phyloP scores from a whole-genome alignment of 192 early-diverging fungal species.

The Coemansia sp. region DNA sequence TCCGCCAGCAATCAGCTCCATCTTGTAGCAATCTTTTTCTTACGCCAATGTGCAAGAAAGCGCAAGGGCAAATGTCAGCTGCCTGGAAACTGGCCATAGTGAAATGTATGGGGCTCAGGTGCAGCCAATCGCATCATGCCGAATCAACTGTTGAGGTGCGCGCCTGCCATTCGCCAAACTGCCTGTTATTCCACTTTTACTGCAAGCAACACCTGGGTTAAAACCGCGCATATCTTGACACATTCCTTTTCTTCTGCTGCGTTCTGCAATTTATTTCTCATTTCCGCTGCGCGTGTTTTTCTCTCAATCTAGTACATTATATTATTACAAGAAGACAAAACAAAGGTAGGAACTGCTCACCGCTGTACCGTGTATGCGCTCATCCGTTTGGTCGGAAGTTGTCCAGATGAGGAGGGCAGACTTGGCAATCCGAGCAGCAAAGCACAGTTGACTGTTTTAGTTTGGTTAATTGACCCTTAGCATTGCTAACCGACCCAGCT shows the following conservation, averaged over 20 bases:
- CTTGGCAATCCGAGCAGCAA: background rate
- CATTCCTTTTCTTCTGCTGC: slow-evolving; percentile 10
- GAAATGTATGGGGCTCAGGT: slow-evolving; percentile 20
- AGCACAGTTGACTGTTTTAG: no score
- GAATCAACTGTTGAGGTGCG: slow-evolving; percentile 20
- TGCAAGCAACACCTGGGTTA: slow-evolving; percentile 3
- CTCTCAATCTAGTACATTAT: slow-evolving; percentile 12
- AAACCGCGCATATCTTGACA: background rate
- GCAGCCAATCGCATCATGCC: slow-evolving; percentile 43
- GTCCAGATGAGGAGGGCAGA: background rate
- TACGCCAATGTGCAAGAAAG: no score
- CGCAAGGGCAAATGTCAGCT: background rate
- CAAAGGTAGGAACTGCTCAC: slow-evolving; percentile 15
- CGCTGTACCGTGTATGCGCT: background rate
- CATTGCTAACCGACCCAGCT: no score
- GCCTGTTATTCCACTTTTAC: background rate
- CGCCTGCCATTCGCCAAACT: background rate
- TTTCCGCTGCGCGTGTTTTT: slow-evolving; percentile 24
- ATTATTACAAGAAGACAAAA: slow-evolving; percentile 22
- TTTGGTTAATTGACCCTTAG: no score
- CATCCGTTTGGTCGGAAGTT: background rate
- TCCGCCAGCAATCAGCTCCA: background rate
- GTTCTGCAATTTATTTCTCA: slow-evolving; percentile 13
- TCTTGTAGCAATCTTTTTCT: background rate
- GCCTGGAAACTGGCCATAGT: background rate